phyloP scores from a whole-genome alignment of 305 asterid species.

The Fraxinus ornus region DNA sequence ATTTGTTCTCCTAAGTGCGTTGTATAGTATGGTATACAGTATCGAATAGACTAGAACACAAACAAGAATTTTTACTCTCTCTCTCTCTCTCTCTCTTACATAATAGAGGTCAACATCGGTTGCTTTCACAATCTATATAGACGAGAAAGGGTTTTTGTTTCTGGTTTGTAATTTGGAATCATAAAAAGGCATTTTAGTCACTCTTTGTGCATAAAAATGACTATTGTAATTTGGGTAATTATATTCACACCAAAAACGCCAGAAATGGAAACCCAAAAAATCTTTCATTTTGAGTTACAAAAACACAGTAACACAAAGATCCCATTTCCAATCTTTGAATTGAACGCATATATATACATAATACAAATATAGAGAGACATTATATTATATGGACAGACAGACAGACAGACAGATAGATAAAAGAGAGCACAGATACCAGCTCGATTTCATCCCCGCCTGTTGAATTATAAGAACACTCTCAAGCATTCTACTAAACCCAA shows the following conservation, averaged over 20 bases:
- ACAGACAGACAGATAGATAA: not conserved
- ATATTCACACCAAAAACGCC: not conserved
- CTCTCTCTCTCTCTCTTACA: no score
- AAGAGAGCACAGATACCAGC: slow-evolving; percentile 53
- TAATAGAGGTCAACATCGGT: no score
- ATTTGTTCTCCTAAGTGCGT: not conserved
- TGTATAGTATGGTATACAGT: no score
- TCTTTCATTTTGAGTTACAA: slow-evolving; percentile 9
- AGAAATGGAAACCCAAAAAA: not conserved
- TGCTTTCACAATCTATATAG: no score
- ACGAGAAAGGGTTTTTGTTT: no score
- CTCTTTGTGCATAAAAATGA: not conserved
- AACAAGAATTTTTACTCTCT: no score
- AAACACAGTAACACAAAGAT: not conserved
- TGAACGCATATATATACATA: not conserved
- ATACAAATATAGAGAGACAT: not conserved
- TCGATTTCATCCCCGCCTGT: slow-evolving; percentile 59
- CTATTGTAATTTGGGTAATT: not conserved
- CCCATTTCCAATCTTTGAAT: not conserved
- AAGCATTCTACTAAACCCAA: slow-evolving; percentile 26
- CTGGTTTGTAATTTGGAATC: not conserved
- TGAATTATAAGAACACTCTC: slow-evolving; percentile 21
- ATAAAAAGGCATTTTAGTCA: not conserved
- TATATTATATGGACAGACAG: not conserved
- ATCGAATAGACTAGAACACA: no score